Percentiles rank a stretch among this genome's conserved stretches.
Conservation (phyloP, 306 rosid genomes). For the Abrus pulchellus region DNA sequence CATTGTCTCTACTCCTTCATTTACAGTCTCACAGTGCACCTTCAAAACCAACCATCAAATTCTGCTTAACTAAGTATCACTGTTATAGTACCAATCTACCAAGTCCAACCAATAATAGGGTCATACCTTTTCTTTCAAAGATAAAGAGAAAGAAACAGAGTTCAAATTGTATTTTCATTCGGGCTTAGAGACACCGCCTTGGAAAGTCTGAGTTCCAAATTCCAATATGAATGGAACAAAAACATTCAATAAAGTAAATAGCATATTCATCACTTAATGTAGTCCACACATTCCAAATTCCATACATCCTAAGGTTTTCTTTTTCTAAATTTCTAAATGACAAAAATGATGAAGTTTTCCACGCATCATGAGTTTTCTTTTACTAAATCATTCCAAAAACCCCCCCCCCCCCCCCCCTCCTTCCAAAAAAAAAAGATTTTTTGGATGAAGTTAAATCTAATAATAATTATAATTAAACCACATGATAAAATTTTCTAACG, state of each 20-base stretch:
- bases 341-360: neutral
- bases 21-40: conserved; percentile 81
- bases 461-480: neutral
- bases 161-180: neutral
- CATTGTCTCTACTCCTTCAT: conserved; percentile 58
- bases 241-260: neutral
- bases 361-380: no score
- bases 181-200: neutral
- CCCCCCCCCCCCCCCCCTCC: neutral
- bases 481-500: neutral
- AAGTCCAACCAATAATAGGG: conserved; percentile 16
- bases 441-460: neutral
- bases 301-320: neutral
- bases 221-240: conserved; percentile 20
- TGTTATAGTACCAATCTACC: conserved; percentile 14
- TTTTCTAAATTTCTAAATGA: neutral
- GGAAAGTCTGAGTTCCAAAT: neutral
- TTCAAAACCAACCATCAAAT: conserved; percentile 53
- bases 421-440: neutral
- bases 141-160: no score
- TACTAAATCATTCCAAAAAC: neutral
- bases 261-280: conserved; percentile 6
- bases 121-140: neutral
- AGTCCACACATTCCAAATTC: neutral
- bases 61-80: conserved; percentile 32